Evolutionary conservation across 2,329 filamentous ascomycete species (phyloP).

Genomic region (Colletotrichum agaves): DNA sequence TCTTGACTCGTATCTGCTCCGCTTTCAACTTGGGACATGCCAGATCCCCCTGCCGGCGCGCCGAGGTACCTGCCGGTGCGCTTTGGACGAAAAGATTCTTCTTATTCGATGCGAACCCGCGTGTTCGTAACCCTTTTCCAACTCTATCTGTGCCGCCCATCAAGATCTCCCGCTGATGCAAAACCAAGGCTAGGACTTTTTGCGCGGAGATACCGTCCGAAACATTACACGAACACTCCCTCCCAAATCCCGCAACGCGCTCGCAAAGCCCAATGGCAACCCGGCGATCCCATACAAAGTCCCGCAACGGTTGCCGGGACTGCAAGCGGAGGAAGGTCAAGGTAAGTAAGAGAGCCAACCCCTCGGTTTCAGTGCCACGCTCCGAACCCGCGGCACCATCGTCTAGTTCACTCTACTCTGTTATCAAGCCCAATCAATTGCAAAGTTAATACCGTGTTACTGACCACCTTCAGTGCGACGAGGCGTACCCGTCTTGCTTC

Average conservation of each 20-base stretch:
- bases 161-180: too few species aligned
- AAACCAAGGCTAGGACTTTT: background rate
- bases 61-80: background rate
- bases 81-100: background rate
- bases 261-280: slow-evolving; percentile 21
- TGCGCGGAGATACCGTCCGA: background rate
- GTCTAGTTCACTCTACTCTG: background rate
- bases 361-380: background rate
- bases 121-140: background rate
- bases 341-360: slow-evolving; percentile 41
- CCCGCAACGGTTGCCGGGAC: slow-evolving; percentile 46
- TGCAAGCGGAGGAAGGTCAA: slow-evolving; percentile 49
- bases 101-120: slow-evolving; percentile 20
- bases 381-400: slow-evolving; percentile 7
- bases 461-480: slow-evolving; percentile 40
- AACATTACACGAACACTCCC: slow-evolving; percentile 8
- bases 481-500: slow-evolving; percentile 44
- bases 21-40: background rate
- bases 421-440: background rate
- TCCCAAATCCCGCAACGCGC: background rate
- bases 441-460: background rate
- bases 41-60: background rate
- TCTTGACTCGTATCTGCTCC: slow-evolving; percentile 2
- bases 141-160: too few species aligned
- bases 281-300: slow-evolving; percentile 48